phyloP scores from a whole-genome alignment of 352 stramenopile genomes.

The Phytophthora macrochlamydospora region DNA sequence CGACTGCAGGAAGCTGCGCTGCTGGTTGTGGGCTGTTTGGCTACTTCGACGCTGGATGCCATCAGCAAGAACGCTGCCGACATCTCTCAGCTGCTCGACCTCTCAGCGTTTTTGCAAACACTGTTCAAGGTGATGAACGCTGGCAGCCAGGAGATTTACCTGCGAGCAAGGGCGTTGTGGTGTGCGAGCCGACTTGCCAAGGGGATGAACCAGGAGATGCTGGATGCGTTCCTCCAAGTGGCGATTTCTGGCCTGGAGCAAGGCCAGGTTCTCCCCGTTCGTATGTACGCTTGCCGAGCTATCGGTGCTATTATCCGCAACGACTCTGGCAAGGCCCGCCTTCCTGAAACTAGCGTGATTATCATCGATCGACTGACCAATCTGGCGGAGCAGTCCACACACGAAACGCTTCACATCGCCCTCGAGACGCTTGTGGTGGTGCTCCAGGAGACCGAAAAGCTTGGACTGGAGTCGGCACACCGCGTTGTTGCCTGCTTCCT shows the following conservation, averaged over 20 bases:
- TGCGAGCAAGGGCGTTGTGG: slow-evolving; percentile 80
- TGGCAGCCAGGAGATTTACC: slow-evolving; percentile 66
- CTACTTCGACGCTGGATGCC: slow-evolving; percentile 56
- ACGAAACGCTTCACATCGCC: slow-evolving; percentile 81
- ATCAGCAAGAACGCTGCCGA: slow-evolving; percentile 57
- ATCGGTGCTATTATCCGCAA: slow-evolving; percentile 73
- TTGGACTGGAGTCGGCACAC: slow-evolving; percentile 47
- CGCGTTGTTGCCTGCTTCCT: slow-evolving; percentile 66
- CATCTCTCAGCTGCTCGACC: slow-evolving; percentile 55
- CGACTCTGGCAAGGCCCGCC: slow-evolving; percentile 57
- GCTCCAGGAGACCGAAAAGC: slow-evolving; percentile 55
- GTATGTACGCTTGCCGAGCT: slow-evolving; percentile 79
- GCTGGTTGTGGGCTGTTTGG: slow-evolving; percentile 72
- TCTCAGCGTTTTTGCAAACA: slow-evolving; percentile 71
- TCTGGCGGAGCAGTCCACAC: slow-evolving; percentile 58
- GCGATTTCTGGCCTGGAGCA: slow-evolving; percentile 78
- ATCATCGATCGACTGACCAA: slow-evolving; percentile 69
- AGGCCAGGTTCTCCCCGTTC: slow-evolving; percentile 72
- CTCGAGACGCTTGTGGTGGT: slow-evolving; percentile 79
- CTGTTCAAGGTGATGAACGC: slow-evolving; percentile 83
- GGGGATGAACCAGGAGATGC: slow-evolving; percentile 76
- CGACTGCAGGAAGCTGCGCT: slow-evolving; percentile 77
- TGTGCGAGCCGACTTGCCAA: slow-evolving; percentile 76
- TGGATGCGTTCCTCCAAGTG: slow-evolving; percentile 71
- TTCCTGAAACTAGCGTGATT: slow-evolving; percentile 52